Conservation (phyloP, 2,329 filamentous ascomycete genomes). For the Colletotrichum sp. region DNA sequence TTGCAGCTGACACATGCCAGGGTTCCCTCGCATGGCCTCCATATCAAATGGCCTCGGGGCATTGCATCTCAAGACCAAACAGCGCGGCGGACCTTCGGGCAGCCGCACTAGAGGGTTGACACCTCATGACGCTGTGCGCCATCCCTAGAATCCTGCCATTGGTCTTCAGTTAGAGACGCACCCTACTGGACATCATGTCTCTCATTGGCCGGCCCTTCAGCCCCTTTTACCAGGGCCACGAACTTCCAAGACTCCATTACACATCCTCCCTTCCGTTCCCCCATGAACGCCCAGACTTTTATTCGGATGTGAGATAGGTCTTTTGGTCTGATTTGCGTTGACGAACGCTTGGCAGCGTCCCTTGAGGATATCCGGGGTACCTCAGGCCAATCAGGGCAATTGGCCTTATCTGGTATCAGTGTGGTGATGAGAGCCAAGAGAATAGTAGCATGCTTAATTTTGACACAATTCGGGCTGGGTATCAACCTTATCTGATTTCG, state of each 20-base stretch:
- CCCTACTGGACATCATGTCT: background rate
- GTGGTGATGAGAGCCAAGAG: conserved; percentile 3
- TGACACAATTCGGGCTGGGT: background rate
- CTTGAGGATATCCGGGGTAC: background rate
- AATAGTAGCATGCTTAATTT: background rate
- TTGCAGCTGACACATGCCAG: background rate
- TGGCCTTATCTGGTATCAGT: background rate
- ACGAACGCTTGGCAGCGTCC: background rate
- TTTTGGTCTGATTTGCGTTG: background rate
- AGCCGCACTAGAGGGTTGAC: background rate
- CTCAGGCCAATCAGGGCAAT: background rate
- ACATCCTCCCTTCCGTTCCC: background rate
- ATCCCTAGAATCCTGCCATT: background rate
- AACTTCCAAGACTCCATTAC: background rate
- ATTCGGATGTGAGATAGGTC: background rate
- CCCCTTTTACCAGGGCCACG: background rate
- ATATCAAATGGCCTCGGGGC: background rate
- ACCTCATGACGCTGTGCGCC: background rate
- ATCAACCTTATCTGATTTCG: conserved; percentile 1
- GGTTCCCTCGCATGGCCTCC: background rate
- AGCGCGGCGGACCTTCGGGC: background rate
- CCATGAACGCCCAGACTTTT: background rate
- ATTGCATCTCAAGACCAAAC: background rate
- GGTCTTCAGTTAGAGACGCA: background rate
- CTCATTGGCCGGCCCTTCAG: background rate